Evolutionary conservation across 139 green algal genomes (phyloP), one percentile per base, ranked within the genome.

Genomic region (Nannochloris sp.): DNA sequence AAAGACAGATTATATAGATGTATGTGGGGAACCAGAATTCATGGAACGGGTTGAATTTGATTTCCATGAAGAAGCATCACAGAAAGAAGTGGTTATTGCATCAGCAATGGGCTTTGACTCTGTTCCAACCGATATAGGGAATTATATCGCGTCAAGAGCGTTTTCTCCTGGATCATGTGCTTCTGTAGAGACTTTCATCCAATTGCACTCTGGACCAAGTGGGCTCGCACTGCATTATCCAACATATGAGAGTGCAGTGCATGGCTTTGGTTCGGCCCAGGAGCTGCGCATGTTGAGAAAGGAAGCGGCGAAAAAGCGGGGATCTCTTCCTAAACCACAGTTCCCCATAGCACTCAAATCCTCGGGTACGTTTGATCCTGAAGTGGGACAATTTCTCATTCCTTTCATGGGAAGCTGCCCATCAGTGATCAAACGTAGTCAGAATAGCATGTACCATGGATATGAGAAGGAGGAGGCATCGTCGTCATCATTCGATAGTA

Each of bases 11-110:
- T 87, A 87, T 56, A 59, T 88, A 17, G 84, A 90, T 60, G 63
- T 90, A 1, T 84, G 68, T 14, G 84, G 84, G 0, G 84, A 90
- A 69, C 84, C 84, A 79, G 83, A 89, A 63, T 88, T 87, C 66
- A 88, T 89, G 14, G 83, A 89, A 72, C 43, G 65, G 2, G 79
- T 88, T 69, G 73, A 85, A 72, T 59, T 74, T 3, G 62, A 50
- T 25, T 82, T 82, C 55, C 12, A 57, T 25, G 64, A 72, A 10
- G 33, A 58, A 17, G 81, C 83, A 2, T 16, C 46, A 8, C 46
- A 62, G 3, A 57, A 59, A 8, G 74, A 69, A 11, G 67, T 56
- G 25, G 70, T 76, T 61, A 65, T 87, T 23, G 77, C 71, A 1
- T 84, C 65, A 20, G 83, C 81, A 6, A 61, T 71, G 10, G 83